Base-by-base conservation (phyloP, 2,329 filamentous ascomycete genomes). In the Venturiaceae sp. region DNA sequence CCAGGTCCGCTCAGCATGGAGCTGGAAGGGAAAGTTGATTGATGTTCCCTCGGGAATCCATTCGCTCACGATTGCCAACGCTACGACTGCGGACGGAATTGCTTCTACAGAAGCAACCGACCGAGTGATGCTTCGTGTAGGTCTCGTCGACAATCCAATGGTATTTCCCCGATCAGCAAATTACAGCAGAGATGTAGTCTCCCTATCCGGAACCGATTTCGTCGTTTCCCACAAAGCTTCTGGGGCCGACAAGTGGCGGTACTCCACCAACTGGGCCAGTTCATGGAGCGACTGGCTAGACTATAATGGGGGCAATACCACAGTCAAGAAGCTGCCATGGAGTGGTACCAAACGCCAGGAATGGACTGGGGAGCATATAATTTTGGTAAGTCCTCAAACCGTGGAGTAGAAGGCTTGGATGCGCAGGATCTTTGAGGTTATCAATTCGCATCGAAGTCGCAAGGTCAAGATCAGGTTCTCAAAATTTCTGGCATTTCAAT, bases 31-130 rank as follows among this genome's bases (percentile, higher is more conserved):
- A 14, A 80, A 72, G 6, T 66, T 87, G 32, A 73, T 71, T 8
- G 77, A 80, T 53, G 81, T 86, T 1, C 77, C 80, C 9, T 79
- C 86, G 60, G 84, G 84, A 26, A 72, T 87, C 21, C 81, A 87
- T 65, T 73, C 75, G 30, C 65, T 86, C 55, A 83, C 79, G 0
- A 70, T 86, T 47, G 77, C 74, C 54, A 85, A 85, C 62, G 75
- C 77, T 21, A 75, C 75, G 2, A 32, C 44, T 4, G 23, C 13
- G 14, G 44, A 50, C 13, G 44, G 44, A 16, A 3, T 3, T 30
- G 3, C 13, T 1, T 50, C 13, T 50, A 85, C 82, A 0, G 71
- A 77, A 50, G 73, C 81, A 0, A 69, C 75, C n/a, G 83, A 87
- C 61, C 78, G 80, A 60, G 84, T 86, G 67, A 72, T 86, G 62